Conservation (phyloP, 495 filamentous ascomycete species). For the Acidiella bohemica region DNA sequence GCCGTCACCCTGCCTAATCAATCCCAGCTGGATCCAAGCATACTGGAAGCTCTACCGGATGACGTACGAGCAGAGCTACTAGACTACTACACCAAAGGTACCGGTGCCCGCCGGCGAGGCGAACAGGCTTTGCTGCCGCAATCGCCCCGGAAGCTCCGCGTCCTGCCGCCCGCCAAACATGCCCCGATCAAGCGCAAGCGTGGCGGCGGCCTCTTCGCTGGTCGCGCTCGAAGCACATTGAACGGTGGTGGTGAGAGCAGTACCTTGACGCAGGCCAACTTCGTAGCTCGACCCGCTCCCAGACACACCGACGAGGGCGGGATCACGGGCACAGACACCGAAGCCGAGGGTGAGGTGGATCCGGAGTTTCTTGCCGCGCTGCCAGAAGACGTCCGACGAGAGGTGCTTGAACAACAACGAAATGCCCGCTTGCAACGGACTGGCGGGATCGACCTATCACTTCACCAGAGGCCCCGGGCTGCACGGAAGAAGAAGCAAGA, state of each 20-base stretch:
- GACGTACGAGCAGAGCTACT: conserved; percentile 73
- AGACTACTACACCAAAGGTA: conserved; percentile 42
- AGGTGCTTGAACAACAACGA: conserved; percentile 61
- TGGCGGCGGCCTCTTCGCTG: conserved; percentile 37
- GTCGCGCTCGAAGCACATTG: conserved; percentile 32
- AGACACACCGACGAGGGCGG: conserved; percentile 9
- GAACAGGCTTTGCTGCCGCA: conserved; percentile 38
- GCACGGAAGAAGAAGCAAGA: conserved; percentile 8
- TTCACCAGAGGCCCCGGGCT: conserved; percentile 4
- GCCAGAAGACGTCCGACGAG: conserved; percentile 63
- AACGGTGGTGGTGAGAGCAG: conserved; percentile 34
- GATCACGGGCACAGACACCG: conserved; percentile 9
- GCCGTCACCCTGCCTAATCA: conserved; percentile 23
- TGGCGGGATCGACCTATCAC: conserved; percentile 26
- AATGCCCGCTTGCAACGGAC: conserved; percentile 40
- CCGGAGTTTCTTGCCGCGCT: conserved; percentile 65
- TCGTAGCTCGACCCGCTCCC: conserved; percentile 32
- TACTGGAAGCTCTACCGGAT: conserved; percentile 61
- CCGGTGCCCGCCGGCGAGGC: conserved; percentile 15
- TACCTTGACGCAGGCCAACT: conserved; percentile 52
- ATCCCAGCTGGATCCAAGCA: conserved; percentile 30
- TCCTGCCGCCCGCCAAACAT: conserved; percentile 33
- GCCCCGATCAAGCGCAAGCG: conserved; percentile 45
- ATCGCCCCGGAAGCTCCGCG: conserved; percentile 43
- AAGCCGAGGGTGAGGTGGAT: conserved; percentile 35